Evolutionary conservation across 2,329 filamentous ascomycete species (phyloP), one percentile per base, ranked within the genome.

Genomic region (Epichloe elymi): DNA sequence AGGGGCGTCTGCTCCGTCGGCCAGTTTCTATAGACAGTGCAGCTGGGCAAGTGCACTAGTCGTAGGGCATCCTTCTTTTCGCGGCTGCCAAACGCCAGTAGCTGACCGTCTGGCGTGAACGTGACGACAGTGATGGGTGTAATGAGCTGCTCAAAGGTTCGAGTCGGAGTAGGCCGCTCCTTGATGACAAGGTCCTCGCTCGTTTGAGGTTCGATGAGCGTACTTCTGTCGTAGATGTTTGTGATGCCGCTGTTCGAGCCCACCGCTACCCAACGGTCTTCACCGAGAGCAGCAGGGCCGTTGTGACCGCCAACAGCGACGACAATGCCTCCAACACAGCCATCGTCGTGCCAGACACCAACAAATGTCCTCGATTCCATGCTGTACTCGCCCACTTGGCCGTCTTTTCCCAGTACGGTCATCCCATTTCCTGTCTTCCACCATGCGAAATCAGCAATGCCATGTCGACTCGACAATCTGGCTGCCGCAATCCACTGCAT

Each of bases 11-110:
- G 83, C 56, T 82, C 80, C 50, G 91, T 98, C 23, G 93, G 93
- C 93, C 93, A 98, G 68, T 98, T 98, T 61, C 84, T 82, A 74
- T 93, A 98, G 19, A 97, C 88, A 1, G 89, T 95, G 66, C 89
- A 95, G 58, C 80, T 90, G 0, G 91, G 90, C 58, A 98, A 70
- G 67, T 98, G 93, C 35, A 91, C 88, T 57, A 98, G 70, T 61
- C 86, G 78, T 65, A 98, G 70, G 0, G 90, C 88, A 68, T 96
- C 89, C 64, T 85, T 85, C 75, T 95, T 95, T 76, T 86, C 86
- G 55, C 79, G 79, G 67, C 87, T 94, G 40, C 82, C 86, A 73
- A 97, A 89, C 0, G 83, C 88, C 58, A 98, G 70, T 48, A 97
- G 71, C 69, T 98, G 93, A 1, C 89, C 89, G 66, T 97, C 91